A percentile compares a stretch with the other conserved stretches of the same genome.
Evolutionary conservation across 1,139 yeast species (phyloP).

Genomic region (Candida sojae): DNA sequence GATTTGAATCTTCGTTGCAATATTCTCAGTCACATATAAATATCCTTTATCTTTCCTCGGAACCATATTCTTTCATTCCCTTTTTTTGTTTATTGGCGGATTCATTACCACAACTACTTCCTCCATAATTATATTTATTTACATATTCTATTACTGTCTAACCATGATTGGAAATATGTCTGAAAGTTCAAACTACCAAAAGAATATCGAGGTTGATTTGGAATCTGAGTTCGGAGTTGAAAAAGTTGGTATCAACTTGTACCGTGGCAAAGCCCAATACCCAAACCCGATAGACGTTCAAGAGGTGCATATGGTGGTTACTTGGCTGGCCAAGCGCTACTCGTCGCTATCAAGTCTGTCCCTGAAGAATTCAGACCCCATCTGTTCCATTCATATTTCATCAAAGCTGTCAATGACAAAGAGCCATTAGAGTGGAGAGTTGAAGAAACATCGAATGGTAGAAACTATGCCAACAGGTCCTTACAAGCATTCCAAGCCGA

Average conservation of each 20-base stretch:
- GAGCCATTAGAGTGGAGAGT: slow-evolving; percentile 31
- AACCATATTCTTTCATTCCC: no score
- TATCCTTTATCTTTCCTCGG: no score
- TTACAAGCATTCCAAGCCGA: slow-evolving; percentile 31
- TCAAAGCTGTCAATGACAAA: slow-evolving; percentile 37
- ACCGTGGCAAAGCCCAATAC: slow-evolving; percentile 32
- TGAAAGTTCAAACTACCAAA: not conserved
- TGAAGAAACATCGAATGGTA: slow-evolving; percentile 33
- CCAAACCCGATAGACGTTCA: slow-evolving; percentile 30
- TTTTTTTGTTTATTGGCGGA: no score
- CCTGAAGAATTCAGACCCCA: slow-evolving; percentile 40
- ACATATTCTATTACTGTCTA: not conserved
- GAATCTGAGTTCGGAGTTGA: slow-evolving; percentile 24
- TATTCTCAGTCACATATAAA: no score
- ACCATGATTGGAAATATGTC: slow-evolving; percentile 6
- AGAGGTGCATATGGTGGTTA: slow-evolving; percentile 48
- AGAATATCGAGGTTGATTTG: slow-evolving; percentile 10
- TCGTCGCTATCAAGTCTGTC: slow-evolving; percentile 35
- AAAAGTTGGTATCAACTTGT: slow-evolving; percentile 22
- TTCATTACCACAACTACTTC: no score
- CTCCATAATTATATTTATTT: no score
- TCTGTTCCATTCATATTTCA: slow-evolving; percentile 43
- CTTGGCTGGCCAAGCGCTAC: slow-evolving; percentile 41
- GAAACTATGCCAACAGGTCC: slow-evolving; percentile 34
- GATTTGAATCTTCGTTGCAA: no score